A percentile compares a stretch with the other conserved stretches of the same genome.
phyloP scores from a whole-genome alignment of 2,329 filamentous ascomycete species.

The Thermoascus crustaceus region DNA sequence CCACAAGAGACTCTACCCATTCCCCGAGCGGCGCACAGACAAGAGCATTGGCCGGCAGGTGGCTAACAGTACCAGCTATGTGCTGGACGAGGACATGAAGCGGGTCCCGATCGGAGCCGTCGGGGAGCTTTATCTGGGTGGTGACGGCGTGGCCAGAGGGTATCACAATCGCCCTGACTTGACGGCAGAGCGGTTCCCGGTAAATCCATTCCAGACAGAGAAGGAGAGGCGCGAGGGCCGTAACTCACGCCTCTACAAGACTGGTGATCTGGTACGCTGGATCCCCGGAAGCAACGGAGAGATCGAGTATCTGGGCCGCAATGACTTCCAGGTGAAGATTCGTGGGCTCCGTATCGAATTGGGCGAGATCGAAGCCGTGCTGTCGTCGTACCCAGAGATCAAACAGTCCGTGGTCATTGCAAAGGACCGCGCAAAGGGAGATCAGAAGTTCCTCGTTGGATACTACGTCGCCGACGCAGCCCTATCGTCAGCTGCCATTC shows the following conservation, averaged over 20 bases:
- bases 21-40: not conserved
- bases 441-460: not conserved
- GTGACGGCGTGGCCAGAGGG: constrained; percentile 53
- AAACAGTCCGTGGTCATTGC: not conserved
- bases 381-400: not conserved
- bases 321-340: constrained; percentile 54
- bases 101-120: constrained; percentile 50
- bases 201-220: constrained; percentile 26
- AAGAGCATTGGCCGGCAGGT: constrained; percentile 52
- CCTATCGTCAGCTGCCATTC: not conserved
- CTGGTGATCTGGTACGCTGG: constrained; percentile 57
- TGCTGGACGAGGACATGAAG: constrained; percentile 58
- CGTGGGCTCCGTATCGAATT: constrained; percentile 53
- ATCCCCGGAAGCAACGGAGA: constrained; percentile 48
- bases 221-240: not conserved
- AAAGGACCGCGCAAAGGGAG: not conserved
- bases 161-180: constrained; percentile 65
- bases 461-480: not conserved
- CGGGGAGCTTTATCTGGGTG: constrained; percentile 63
- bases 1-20: not conserved
- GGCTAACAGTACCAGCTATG: constrained; percentile 56
- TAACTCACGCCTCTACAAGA: constrained; percentile 53
- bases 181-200: constrained; percentile 58
- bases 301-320: constrained; percentile 51
- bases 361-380: constrained; percentile 28